Conservation (phyloP, 805 yeast species). For the Isabelozyma pseudorhagii region DNA sequence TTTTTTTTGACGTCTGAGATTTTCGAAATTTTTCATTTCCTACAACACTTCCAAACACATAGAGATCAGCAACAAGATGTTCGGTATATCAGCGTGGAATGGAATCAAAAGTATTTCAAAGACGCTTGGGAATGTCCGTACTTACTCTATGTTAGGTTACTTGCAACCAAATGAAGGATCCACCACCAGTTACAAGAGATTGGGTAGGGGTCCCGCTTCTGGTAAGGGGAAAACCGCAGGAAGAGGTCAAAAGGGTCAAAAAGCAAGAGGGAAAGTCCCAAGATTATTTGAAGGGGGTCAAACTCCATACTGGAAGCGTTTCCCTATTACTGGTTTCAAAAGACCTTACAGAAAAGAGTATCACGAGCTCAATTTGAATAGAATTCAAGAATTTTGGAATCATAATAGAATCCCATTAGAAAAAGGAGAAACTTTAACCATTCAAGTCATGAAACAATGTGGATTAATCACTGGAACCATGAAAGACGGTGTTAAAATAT, state of each 20-base stretch:
- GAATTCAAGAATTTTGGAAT: conserved; percentile 69
- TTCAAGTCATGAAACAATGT: conserved; percentile 69
- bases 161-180: conserved; percentile 63
- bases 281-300: conserved; percentile 99
- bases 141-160: conserved; percentile 48
- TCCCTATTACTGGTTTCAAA: conserved; percentile 87
- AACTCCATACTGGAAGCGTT: conserved; percentile 80
- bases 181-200: conserved; percentile 58
- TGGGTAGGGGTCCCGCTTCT: conserved; percentile 96
- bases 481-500: conserved; percentile 76
- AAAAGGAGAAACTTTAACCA: conserved; percentile 64
- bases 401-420: conserved; percentile 58
- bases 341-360: conserved; percentile 55
- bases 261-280: conserved; percentile 88
- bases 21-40: not conserved
- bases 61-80: not conserved
- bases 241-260: conserved; percentile 98
- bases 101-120: not conserved
- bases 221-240: conserved; percentile 94
- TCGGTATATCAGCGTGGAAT: not conserved
- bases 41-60: not conserved
- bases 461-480: conserved; percentile 72
- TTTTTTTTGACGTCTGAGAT: too few relatives aligned
- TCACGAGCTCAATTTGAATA: conserved; percentile 60
- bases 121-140: conserved; percentile 18